Base-by-base conservation (phyloP, 1,284 basidiomycete genomes). In the Leccinum cinnamomeum region DNA sequence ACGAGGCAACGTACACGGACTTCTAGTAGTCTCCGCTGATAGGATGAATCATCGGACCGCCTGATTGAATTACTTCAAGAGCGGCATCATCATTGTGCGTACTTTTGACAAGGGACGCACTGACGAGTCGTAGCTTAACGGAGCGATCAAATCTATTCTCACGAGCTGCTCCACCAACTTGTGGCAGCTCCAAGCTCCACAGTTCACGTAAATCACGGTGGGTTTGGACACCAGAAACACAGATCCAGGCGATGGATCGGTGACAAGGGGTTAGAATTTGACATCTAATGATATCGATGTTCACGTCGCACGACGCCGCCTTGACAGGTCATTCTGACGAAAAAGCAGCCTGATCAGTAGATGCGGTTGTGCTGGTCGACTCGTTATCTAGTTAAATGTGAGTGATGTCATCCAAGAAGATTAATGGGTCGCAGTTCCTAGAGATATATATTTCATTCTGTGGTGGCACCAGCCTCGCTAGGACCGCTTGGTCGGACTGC, bases 341-440 rank as follows among this genome's bases (percentile, higher is more conserved):
- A 33, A 54, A 64, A 50, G 3, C 3, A 44, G 18, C 44, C 14
- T 44, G 53, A 41, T 51, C 44, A 44, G 53, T 53, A 25, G 20
- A 23, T 23, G 48, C 48, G 8, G 14, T n/a, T 28, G 51, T 53
- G 28, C 46, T 16, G 20, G 28, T 14, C 18, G 51, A n/a, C 18
- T 58, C 20, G 12, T 58, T 51, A 54, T 54, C 39, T 50, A 65
- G 35, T 46, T 51, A 48, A 57, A 61, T 61, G 33, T 56, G 41
- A 61, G 54, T 60, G 62, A 67, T 65, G 64, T 67, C 57, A 25
- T 55, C 25, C 53, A 39, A 53, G 53, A 56, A 41, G 18, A 54
- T 57, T 50, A 28, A 58, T 30, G 28, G 51, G 48, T 59, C 58
- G 56, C 30, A 35, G 25, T 28, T 56, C 25, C 23, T 65, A 35